Conservation (phyloP, 352 stramenopile genomes). For the Phytophthora brassicae region DNA sequence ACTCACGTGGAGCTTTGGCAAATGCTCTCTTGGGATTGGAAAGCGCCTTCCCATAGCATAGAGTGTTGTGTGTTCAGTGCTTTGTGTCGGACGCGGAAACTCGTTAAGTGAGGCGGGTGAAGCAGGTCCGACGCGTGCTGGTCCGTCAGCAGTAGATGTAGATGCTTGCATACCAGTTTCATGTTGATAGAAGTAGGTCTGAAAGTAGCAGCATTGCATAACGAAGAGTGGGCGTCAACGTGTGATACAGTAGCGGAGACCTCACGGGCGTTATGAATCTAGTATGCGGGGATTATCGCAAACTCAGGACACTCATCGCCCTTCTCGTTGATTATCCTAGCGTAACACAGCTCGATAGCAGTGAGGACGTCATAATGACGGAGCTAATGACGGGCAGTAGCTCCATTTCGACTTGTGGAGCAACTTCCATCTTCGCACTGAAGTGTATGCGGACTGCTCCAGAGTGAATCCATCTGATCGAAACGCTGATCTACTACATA, state of each 20-base stretch:
- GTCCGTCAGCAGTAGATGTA: not conserved
- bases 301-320: not conserved
- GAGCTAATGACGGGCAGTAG: too few species aligned
- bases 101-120: slow-evolving; percentile 22
- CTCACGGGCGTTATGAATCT: not conserved
- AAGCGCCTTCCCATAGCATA: slow-evolving; percentile 40
- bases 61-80: not conserved
- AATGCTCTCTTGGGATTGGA: slow-evolving; percentile 39
- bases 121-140: slow-evolving; percentile 1
- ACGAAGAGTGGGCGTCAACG: slow-evolving; percentile 12
- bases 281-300: not conserved
- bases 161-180: slow-evolving; percentile 21
- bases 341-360: too few species aligned
- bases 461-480: slow-evolving; percentile 27
- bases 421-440: not conserved
- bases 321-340: not conserved
- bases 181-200: slow-evolving; percentile 7
- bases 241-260: slow-evolving; percentile 15
- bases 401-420: not conserved
- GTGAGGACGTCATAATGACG: too few species aligned
- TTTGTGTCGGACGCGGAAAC: slow-evolving; percentile 10
- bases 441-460: slow-evolving; percentile 5
- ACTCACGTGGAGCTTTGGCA: slow-evolving; percentile 38
- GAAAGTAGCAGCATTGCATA: slow-evolving; percentile 8
- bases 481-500: slow-evolving; percentile 13